Percentiles rank a stretch among this genome's conserved stretches.
Evolutionary conservation across 2,329 filamentous ascomycete species (phyloP).

Genomic region (Fusarium guadeloupense): DNA sequence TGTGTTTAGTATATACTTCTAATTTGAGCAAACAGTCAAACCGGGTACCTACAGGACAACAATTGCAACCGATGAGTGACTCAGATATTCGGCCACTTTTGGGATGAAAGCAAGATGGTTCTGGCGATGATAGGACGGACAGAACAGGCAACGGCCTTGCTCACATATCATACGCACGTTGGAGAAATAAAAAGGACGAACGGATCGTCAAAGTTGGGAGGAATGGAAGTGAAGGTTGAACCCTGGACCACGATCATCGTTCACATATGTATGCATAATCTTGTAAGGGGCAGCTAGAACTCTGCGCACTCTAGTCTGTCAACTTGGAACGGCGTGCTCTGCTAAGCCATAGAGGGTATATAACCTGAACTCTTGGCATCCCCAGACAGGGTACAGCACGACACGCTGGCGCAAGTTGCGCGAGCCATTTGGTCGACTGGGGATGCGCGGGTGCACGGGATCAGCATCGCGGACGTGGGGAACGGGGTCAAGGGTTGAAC

Average conservation of each 20-base stretch:
- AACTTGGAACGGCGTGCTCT: too few relatives aligned
- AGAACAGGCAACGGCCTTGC: neutral
- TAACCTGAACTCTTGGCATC: neutral
- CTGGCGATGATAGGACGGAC: neutral
- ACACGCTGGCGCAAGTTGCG: neutral
- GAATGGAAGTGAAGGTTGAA: neutral
- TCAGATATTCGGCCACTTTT: neutral
- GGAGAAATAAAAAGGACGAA: slow-evolving; percentile 2
- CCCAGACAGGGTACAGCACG: neutral
- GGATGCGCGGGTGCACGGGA: slow-evolving; percentile 21
- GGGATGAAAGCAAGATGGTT: neutral
- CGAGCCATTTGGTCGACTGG: slow-evolving; percentile 39
- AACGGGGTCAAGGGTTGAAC: neutral
- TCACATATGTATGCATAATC: neutral
- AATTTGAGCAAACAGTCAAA: neutral
- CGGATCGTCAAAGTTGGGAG: neutral
- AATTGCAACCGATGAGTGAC: neutral
- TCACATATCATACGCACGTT: neutral
- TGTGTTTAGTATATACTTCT: neutral
- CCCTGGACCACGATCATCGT: neutral
- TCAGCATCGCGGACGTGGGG: slow-evolving; percentile 10
- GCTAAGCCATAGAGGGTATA: too few relatives aligned
- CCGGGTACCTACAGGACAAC: neutral
- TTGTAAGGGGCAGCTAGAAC: too few relatives aligned
- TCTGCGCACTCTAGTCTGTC: neutral